Evolutionary conservation across 2,329 filamentous ascomycete species (phyloP).

Genomic region (Ramularia collo-cygni): DNA sequence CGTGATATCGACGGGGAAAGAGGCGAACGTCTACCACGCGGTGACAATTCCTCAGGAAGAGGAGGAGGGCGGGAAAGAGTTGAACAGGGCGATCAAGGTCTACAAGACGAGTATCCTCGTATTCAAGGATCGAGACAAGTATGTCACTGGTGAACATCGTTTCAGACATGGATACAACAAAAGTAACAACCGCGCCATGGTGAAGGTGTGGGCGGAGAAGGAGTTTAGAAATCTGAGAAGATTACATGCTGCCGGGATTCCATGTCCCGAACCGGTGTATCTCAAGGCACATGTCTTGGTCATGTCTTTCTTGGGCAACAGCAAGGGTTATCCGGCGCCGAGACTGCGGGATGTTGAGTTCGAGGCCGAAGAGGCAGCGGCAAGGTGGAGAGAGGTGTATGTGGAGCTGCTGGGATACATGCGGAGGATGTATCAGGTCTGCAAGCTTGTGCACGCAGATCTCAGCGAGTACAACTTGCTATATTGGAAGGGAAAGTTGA

Average conservation of each 20-base stretch:
- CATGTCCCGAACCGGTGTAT: slow-evolving; percentile 81
- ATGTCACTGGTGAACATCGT: slow-evolving; percentile 88
- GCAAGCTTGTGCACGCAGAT: slow-evolving; percentile 89
- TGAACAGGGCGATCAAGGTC: slow-evolving; percentile 89
- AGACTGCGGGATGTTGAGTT: slow-evolving; percentile 81
- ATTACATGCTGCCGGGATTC: slow-evolving; percentile 75
- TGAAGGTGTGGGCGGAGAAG: slow-evolving; percentile 98
- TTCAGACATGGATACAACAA: slow-evolving; percentile 91
- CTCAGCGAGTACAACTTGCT: slow-evolving; percentile 97
- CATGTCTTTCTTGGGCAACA: slow-evolving; percentile 88
- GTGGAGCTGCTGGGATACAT: slow-evolving; percentile 79
- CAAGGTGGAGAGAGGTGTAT: slow-evolving; percentile 74
- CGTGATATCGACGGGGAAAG: slow-evolving; percentile 92
- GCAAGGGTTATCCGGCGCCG: slow-evolving; percentile 79
- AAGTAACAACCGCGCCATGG: slow-evolving; percentile 91
- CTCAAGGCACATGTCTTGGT: slow-evolving; percentile 91
- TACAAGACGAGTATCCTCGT: slow-evolving; percentile 98
- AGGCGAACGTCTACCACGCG: slow-evolving; percentile 96
- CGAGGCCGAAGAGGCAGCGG: slow-evolving; percentile 50
- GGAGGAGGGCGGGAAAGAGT: slow-evolving; percentile 40
- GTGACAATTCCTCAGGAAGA: slow-evolving; percentile 54
- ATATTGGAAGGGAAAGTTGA: slow-evolving; percentile 74
- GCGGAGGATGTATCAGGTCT: slow-evolving; percentile 88
- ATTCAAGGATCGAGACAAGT: slow-evolving; percentile 96
- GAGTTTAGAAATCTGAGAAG: slow-evolving; percentile 90